These are phyloP conservation scores for Candida chauliodis DNA, from an alignment of 805 yeast species.

Conservation along the genomic window DNA sequence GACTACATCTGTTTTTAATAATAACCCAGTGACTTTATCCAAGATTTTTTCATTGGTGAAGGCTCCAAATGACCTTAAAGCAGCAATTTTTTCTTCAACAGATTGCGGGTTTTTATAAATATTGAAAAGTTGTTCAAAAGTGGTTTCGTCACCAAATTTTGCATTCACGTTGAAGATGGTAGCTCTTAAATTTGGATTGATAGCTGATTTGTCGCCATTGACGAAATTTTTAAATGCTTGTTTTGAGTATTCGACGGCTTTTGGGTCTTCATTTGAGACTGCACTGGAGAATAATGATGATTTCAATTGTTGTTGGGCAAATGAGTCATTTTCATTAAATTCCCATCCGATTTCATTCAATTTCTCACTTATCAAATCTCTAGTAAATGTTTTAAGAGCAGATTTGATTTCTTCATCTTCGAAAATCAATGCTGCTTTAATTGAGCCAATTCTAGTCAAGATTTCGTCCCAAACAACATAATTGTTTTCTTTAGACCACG, in stretches of 20 bases:
- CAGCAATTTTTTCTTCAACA: slow-evolving; percentile 65
- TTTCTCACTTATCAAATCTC: slow-evolving; percentile 54
- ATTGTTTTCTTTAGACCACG: slow-evolving; percentile 57
- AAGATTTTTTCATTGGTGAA: slow-evolving; percentile 51
- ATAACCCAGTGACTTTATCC: slow-evolving; percentile 51
- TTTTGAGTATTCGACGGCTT: slow-evolving; percentile 44
- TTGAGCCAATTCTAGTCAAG: slow-evolving; percentile 42
- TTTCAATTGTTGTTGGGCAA: slow-evolving; percentile 64
- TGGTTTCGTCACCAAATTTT: slow-evolving; percentile 54
- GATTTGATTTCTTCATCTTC: slow-evolving; percentile 45
- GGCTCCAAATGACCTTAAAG: slow-evolving; percentile 66
- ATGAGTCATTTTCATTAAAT: slow-evolving; percentile 53
- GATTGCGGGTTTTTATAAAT: slow-evolving; percentile 60
- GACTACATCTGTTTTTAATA: slow-evolving; percentile 55
- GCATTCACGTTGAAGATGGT: slow-evolving; percentile 67
- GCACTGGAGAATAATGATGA: slow-evolving; percentile 61
- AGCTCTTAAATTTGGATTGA: slow-evolving; percentile 71
- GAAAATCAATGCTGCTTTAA: slow-evolving; percentile 54
- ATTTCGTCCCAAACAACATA: slow-evolving; percentile 70
- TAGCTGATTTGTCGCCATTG: slow-evolving; percentile 62
- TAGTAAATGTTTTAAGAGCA: slow-evolving; percentile 50
- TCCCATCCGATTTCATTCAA: slow-evolving; percentile 61
- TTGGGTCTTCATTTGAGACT: slow-evolving; percentile 46
- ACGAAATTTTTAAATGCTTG: slow-evolving; percentile 51
- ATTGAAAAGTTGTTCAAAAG: slow-evolving; percentile 58